A percentile compares a stretch with the other conserved stretches of the same genome.
Evolutionary conservation across 768 basidiomycete species (phyloP).

Genomic region (Podaxis sp.): DNA sequence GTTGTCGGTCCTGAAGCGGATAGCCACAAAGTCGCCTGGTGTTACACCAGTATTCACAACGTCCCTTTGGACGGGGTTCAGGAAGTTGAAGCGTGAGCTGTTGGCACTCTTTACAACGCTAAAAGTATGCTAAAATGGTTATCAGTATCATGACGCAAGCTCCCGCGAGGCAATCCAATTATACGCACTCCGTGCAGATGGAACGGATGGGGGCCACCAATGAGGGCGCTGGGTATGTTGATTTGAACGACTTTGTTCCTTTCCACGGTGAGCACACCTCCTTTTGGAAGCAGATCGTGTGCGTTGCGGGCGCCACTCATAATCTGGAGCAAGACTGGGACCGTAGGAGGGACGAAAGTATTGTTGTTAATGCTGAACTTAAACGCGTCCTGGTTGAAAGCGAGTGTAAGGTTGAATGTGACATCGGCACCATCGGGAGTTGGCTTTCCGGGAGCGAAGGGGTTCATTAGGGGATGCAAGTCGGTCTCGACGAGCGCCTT

Average conservation of each 20-base stretch:
- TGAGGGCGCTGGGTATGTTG: constrained; percentile 32
- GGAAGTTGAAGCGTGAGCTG: constrained; percentile 33
- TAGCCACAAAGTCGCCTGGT: constrained; percentile 43
- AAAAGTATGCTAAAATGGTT: constrained; percentile 30
- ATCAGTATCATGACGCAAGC: not conserved
- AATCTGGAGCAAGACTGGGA: constrained; percentile 41
- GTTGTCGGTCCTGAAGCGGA: constrained; percentile 66
- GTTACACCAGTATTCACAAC: constrained; percentile 41
- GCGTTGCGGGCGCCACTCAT: constrained; percentile 36
- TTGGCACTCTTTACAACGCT: constrained; percentile 41
- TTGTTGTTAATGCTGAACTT: constrained; percentile 26
- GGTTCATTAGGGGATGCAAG: not conserved
- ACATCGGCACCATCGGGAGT: constrained; percentile 36
- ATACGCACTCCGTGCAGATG: constrained; percentile 47
- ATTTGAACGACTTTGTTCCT: constrained; percentile 48
- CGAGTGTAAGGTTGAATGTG: constrained; percentile 23
- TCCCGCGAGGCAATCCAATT: not conserved
- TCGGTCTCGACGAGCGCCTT: not conserved
- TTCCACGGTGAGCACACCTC: constrained; percentile 43
- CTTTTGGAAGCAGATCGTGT: constrained; percentile 38
- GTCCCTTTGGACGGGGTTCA: constrained; percentile 55
- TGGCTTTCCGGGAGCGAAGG: constrained; percentile 27
- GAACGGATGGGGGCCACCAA: constrained; percentile 36
- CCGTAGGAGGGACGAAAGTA: constrained; percentile 27
- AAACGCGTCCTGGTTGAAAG: constrained; percentile 28